Base-by-base conservation (phyloP, 2,329 filamentous ascomycete species). In the Didymellaceae sp. region DNA sequence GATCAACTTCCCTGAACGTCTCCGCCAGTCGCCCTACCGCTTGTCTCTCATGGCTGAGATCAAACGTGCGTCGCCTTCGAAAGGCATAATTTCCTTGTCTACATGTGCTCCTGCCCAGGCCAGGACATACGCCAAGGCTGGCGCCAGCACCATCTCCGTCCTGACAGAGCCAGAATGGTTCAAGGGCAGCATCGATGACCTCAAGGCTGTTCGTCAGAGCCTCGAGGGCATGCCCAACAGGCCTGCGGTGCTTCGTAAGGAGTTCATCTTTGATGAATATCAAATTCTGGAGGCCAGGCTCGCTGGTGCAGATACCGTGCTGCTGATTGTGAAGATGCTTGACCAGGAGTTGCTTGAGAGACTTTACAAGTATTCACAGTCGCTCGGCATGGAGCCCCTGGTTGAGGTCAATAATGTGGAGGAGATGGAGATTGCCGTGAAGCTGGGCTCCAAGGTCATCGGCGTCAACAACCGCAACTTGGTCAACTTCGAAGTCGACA, bases 141-240 rank as follows among this genome's bases (percentile, higher is more conserved):
- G 94, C 11, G 94, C 94, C 38, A 97, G 93, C 70, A 91, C 96
- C 30, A 99, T 99, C 60, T 97, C 94, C 1, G 94, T 99, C n/a
- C 82, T 99, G 37, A 99, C 94, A 0, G 94, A 99, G 75, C 94
- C 95, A 0, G 89, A 97, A 68, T 99, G 94, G 94, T 99, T 99
- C 80, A 97, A 97, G 77, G 94, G 94, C 38, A 96, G 89, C 74
- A 92, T 99, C 54, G 93, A 99, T 51, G 94, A 99, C 70, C 78
- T 99, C 45, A 85, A 89, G 53, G 86, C 88, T 25, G 94, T 97
- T 22, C 86, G 94, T 34, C 89, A 93, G 73, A 91, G 90, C 39
- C 78, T 99, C n/a, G 85, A 91, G 63, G 88, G 89, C 10, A 91
- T 99, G 87, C 87, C 90, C 1, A 95, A 97, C 70, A 84, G 94